Conservation (phyloP, 805 yeast genomes). For the Pichia exigua region DNA sequence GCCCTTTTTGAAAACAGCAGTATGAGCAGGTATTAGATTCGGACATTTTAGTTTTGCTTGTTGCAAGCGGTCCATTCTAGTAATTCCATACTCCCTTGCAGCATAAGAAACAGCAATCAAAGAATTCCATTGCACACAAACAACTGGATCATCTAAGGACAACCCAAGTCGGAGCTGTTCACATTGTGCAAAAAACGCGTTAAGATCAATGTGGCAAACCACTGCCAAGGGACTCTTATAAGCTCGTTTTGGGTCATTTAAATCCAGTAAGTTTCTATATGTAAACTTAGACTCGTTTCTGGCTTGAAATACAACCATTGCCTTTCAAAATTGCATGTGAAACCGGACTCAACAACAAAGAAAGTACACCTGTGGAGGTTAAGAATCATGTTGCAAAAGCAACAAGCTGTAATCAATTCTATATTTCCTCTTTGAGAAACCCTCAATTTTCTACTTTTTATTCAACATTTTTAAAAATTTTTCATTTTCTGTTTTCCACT, state of each 20-base stretch:
- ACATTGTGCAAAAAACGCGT: slow-evolving; percentile 94
- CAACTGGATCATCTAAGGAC: slow-evolving; percentile 69
- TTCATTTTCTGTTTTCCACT: background rate
- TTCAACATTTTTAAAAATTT: background rate
- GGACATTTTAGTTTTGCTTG: slow-evolving; percentile 75
- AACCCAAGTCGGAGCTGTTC: slow-evolving; percentile 72
- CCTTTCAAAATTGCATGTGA: background rate
- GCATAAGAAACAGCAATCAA: slow-evolving; percentile 88
- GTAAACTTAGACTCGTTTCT: slow-evolving; percentile 36
- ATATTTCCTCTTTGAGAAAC: background rate
- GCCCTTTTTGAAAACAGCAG: slow-evolving; percentile 88
- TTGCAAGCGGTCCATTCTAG: slow-evolving; percentile 64
- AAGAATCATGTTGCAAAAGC: background rate
- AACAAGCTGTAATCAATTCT: background rate
- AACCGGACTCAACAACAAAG: no score
- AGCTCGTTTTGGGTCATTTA: slow-evolving; percentile 40
- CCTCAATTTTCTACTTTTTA: background rate
- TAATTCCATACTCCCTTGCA: slow-evolving; percentile 77
- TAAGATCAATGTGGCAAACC: slow-evolving; percentile 81
- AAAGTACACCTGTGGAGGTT: no score
- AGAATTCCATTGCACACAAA: slow-evolving; percentile 88
- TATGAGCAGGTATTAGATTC: slow-evolving; percentile 69
- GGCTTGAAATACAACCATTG: slow-evolving; percentile 1
- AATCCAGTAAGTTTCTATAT: slow-evolving; percentile 40
- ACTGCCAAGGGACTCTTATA: slow-evolving; percentile 65